Conservation (phyloP, 768 basidiomycete species). For the Leccinum variicolor region DNA sequence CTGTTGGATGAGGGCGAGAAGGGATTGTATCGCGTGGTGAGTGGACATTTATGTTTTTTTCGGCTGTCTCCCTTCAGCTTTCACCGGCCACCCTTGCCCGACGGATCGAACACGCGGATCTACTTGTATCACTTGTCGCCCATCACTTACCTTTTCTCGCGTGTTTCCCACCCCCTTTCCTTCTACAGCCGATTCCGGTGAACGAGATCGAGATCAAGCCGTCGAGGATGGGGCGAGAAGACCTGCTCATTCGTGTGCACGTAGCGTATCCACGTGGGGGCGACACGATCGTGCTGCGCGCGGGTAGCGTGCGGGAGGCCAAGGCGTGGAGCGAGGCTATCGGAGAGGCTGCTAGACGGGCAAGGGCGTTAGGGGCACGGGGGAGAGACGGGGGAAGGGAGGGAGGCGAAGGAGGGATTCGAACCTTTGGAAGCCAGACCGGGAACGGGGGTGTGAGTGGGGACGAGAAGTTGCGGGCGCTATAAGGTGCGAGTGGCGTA, state of each 20-base stretch:
- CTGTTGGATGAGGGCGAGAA: constrained; percentile 71
- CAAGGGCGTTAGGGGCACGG: constrained; percentile 4
- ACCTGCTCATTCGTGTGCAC: constrained; percentile 61
- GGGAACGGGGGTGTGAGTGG: neutral
- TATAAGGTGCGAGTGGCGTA: neutral
- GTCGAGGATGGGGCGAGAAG: constrained; percentile 53
- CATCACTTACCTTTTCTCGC: neutral
- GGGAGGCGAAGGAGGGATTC: neutral
- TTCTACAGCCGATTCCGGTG: constrained; percentile 66
- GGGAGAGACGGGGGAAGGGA: neutral
- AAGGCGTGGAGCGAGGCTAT: constrained; percentile 50
- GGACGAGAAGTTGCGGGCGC: neutral
- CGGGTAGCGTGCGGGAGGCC: constrained; percentile 56
- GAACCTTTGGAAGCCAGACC: neutral
- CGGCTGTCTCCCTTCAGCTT: too few relatives aligned
- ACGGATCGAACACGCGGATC: neutral
- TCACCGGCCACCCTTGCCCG: neutral
- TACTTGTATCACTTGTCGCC: neutral
- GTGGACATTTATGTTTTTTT: constrained; percentile 22
- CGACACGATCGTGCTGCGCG: constrained; percentile 60
- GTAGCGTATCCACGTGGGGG: constrained; percentile 73
- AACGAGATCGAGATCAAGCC: constrained; percentile 61
- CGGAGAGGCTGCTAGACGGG: constrained; percentile 12
- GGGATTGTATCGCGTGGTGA: constrained; percentile 80
- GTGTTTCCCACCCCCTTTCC: neutral